phyloP scores from a whole-genome alignment of 2,329 filamentous ascomycete species.

The Nigrospora oryzae region DNA sequence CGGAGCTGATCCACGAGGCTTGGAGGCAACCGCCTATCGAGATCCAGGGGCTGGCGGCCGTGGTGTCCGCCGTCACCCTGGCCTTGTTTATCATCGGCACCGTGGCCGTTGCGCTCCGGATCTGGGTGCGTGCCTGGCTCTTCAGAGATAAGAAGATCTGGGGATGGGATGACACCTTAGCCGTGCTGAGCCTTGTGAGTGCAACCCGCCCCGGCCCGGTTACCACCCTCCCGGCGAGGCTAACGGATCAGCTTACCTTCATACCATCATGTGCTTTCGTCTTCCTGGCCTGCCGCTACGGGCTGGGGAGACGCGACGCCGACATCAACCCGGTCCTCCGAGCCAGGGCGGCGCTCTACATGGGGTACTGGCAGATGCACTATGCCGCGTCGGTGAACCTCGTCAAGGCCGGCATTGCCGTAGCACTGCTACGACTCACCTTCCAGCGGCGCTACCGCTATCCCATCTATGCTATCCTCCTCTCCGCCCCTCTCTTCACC shows the following conservation, averaged over 20 bases:
- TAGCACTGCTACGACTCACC: conserved; percentile 1
- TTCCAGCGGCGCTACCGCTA: conserved; percentile 1
- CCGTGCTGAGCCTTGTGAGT: background rate
- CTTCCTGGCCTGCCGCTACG: conserved; percentile 1
- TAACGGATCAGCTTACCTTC: background rate
- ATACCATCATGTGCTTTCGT: background rate
- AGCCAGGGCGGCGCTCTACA: background rate
- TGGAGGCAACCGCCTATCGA: background rate
- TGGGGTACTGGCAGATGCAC: conserved; percentile 1
- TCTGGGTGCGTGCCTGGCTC: conserved; percentile 3
- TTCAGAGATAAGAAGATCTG: background rate
- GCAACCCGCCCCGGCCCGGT: too few relatives aligned
- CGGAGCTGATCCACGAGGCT: background rate
- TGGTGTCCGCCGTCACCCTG: background rate
- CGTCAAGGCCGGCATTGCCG: conserved; percentile 2
- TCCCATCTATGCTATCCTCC: background rate
- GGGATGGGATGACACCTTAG: conserved; percentile 3
- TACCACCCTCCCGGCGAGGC: background rate
- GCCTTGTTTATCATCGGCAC: background rate
- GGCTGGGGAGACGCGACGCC: background rate
- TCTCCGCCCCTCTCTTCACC: background rate
- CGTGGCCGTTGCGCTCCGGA: background rate
- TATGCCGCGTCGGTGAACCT: conserved; percentile 1
- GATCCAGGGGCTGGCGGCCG: background rate
- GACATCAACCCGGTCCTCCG: background rate